Percentiles rank a stretch among this genome's conserved stretches.
Conservation (phyloP, 345 rosid species). For the Gossypium rotundifolium region DNA sequence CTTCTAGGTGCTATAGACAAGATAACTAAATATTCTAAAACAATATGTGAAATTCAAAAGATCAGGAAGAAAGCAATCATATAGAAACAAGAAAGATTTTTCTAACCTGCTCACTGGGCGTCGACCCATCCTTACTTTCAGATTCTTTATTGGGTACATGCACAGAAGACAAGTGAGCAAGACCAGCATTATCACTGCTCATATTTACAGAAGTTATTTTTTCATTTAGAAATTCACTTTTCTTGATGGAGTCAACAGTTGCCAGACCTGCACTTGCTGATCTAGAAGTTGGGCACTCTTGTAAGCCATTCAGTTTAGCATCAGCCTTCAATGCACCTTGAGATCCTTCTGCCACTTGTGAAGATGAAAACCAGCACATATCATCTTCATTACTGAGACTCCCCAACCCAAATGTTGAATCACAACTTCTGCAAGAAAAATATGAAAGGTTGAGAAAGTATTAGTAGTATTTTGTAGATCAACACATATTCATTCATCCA, state of each 20-base stretch:
- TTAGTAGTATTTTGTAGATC: background rate
- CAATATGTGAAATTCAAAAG: background rate
- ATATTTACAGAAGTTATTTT: constrained; percentile 27
- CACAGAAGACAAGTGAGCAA: constrained; percentile 17
- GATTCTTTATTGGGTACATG: constrained; percentile 32
- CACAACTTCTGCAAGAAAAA: constrained; percentile 46
- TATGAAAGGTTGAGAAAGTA: background rate
- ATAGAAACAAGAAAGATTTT: background rate
- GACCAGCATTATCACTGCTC: constrained; percentile 23
- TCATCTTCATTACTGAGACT: constrained; percentile 58
- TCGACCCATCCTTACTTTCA: constrained; percentile 31
- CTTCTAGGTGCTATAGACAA: background rate
- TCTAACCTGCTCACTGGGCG: constrained; percentile 46
- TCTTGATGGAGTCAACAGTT: constrained; percentile 26
- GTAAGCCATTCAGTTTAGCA: constrained; percentile 31
- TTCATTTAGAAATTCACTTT: constrained; percentile 25
- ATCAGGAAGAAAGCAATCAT: background rate
- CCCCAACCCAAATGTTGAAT: constrained; percentile 68
- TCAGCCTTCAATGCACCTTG: constrained; percentile 40
- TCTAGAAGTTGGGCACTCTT: constrained; percentile 34
- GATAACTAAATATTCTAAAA: background rate
- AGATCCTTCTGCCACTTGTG: constrained; percentile 44
- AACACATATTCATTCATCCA: background rate
- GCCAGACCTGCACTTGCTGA: constrained; percentile 30
- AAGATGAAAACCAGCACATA: constrained; percentile 64